phyloP scores from a whole-genome alignment of 1,284 basidiomycete species.

The Sphagnurus paluster region DNA sequence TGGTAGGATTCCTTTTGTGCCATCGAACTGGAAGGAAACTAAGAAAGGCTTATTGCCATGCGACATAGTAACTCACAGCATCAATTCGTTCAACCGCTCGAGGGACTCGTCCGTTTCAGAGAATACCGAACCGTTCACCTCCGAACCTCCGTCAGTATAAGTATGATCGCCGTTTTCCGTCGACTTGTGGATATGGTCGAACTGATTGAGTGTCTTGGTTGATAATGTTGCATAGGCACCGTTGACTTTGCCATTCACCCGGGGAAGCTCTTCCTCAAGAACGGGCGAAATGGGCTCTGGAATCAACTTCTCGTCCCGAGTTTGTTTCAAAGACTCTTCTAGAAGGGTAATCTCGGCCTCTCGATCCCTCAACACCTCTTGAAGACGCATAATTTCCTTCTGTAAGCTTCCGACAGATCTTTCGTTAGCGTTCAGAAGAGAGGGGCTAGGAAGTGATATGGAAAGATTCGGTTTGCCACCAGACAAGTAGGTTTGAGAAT shows the following conservation, averaged over 20 bases:
- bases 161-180: conserved; percentile 51
- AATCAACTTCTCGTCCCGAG: conserved; percentile 31
- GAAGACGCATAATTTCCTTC: conserved; percentile 89
- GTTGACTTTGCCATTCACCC: conserved; percentile 23
- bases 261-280: conserved; percentile 20
- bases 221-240: conserved; percentile 45
- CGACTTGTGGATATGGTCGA: conserved; percentile 66
- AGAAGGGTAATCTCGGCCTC: conserved; percentile 83
- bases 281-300: conserved; percentile 5
- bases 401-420: conserved; percentile 83
- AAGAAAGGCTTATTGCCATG: conserved; percentile 1
- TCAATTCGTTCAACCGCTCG: conserved; percentile 80
- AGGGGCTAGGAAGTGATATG: conserved; percentile 49
- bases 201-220: conserved; percentile 67
- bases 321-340: conserved; percentile 66
- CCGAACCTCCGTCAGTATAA: conserved; percentile 27
- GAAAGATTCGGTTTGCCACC: conserved; percentile 58
- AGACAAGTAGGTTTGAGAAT: conserved; percentile 30
- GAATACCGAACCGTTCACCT: conserved; percentile 32
- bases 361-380: conserved; percentile 85
- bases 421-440: conserved; percentile 49
- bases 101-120: conserved; percentile 68
- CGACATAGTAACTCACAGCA: conserved; percentile 61
- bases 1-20: conserved; percentile 91
- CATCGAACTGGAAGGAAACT: conserved; percentile 68